A percentile compares a stretch with the other conserved stretches of the same genome.
These are phyloP conservation scores for Marchantia paleacea DNA, from an alignment of 225 moss, liverwort and hornwort genomes.

Conservation along the genomic window DNA sequence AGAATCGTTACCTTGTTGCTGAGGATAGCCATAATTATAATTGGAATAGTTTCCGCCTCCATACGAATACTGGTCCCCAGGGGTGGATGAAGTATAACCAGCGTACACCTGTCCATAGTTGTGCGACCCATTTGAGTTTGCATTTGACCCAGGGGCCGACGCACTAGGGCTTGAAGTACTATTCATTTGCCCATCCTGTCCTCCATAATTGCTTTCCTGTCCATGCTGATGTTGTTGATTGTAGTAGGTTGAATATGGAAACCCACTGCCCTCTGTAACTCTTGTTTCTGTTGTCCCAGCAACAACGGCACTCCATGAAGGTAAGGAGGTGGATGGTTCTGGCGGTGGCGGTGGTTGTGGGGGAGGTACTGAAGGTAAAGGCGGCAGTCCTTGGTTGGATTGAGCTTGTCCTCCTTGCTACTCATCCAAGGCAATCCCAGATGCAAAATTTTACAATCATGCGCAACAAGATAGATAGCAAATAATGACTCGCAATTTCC, in stretches of 20 bases:
- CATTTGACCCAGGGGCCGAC: conserved; percentile 39
- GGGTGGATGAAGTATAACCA: conserved; percentile 52
- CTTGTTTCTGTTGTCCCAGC: conserved; percentile 47
- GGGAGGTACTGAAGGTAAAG: conserved; percentile 82
- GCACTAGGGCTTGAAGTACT: conserved; percentile 37
- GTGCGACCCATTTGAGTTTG: conserved; percentile 59
- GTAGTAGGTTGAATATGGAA: conserved; percentile 58
- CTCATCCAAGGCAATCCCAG: conserved; percentile 49
- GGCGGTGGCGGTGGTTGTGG: conserved; percentile 88
- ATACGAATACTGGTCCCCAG: conserved; percentile 60
- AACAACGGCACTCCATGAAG: conserved; percentile 61
- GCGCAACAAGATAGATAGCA: conserved; percentile 36
- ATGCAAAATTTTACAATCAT: conserved; percentile 41
- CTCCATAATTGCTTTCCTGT: conserved; percentile 68
- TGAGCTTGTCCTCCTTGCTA: conserved; percentile 64
- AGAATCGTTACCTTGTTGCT: conserved; percentile 65
- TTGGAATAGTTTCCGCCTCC: conserved; percentile 58
- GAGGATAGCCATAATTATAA: conserved; percentile 55
- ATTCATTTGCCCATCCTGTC: conserved; percentile 47
- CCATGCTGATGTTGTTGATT: conserved; percentile 59
- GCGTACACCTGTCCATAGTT: conserved; percentile 66
- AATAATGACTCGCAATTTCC: conserved; percentile 20
- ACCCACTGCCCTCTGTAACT: conserved; percentile 46
- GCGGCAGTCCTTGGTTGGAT: conserved; percentile 61
- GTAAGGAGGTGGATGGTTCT: conserved; percentile 48